Percentiles rank a stretch among this genome's conserved stretches.
phyloP scores from a whole-genome alignment of 768 basidiomycete genomes.

The Xerocomus potaroensis region DNA sequence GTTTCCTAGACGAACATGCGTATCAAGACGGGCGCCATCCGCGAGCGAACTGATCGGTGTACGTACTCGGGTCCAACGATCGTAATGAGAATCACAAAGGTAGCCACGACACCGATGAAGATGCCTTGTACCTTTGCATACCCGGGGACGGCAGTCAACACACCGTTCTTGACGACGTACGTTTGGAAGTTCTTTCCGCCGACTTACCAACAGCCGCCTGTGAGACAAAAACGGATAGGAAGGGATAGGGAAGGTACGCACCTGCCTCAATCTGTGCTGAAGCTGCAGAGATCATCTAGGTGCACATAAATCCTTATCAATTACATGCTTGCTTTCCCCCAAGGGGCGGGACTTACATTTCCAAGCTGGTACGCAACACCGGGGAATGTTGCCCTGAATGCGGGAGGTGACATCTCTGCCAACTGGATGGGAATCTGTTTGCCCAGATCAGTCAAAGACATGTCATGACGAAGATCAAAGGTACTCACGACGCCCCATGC shows the following conservation, averaged over 20 bases:
- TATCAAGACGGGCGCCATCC: not conserved
- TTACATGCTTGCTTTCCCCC: no score
- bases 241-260: slow-evolving; percentile 25
- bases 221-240: not conserved
- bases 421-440: slow-evolving; percentile 68
- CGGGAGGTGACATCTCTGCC: slow-evolving; percentile 81
- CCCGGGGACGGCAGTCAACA: slow-evolving; percentile 45
- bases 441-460: not conserved
- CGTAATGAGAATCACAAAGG: slow-evolving; percentile 71
- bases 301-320: not conserved
- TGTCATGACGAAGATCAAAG: no score
- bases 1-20: slow-evolving; percentile 54
- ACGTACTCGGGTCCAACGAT: slow-evolving; percentile 76
- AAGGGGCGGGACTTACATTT: slow-evolving; percentile 38
- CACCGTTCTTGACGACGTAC: slow-evolving; percentile 41
- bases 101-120: slow-evolving; percentile 77
- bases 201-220: slow-evolving; percentile 32
- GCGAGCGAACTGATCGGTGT: not conserved
- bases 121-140: slow-evolving; percentile 83
- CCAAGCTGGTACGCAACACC: slow-evolving; percentile 85
- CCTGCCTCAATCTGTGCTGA: slow-evolving; percentile 79
- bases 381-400: slow-evolving; percentile 85
- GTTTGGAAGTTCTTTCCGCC: slow-evolving; percentile 58
- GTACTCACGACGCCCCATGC: slow-evolving; percentile 79
- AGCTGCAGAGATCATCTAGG: slow-evolving; percentile 62